Percentiles rank a stretch among this genome's conserved stretches.
phyloP scores from a whole-genome alignment of 164 flowering plant species.

The Dillenia turbinata region DNA sequence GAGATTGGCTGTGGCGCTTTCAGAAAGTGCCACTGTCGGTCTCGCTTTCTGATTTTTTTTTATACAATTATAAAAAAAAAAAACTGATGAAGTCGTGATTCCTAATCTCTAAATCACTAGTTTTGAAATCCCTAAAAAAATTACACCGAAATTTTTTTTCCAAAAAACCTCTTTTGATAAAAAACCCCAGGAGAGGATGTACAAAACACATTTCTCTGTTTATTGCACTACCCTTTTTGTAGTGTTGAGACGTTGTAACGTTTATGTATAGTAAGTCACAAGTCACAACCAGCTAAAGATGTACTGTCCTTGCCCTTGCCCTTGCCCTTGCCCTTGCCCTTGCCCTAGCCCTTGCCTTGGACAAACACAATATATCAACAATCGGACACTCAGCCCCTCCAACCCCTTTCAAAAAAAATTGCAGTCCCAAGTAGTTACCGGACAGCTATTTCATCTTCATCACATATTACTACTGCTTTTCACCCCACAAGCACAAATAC shows the following conservation, averaged over 20 bases:
- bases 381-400: neutral
- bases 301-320: constrained; percentile 13
- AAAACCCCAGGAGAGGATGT: no score
- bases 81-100: no score
- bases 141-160: no score
- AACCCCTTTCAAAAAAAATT: constrained; percentile 42
- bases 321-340: constrained; percentile 5
- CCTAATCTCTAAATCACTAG: no score
- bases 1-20: no score
- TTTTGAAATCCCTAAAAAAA: no score
- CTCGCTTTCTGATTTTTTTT: no score
- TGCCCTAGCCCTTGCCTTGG: neutral
- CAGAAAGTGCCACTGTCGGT: no score
- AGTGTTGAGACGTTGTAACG: neutral
- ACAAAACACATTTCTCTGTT: neutral
- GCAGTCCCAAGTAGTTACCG: constrained; percentile 23
- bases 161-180: no score
- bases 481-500: constrained; percentile 34
- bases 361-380: constrained; percentile 6
- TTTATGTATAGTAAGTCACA: constrained; percentile 3
- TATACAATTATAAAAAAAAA: no score
- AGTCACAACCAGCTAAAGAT: constrained; percentile 28
- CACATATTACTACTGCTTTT: constrained; percentile 24
- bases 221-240: neutral
- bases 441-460: constrained; percentile 28